Evolutionary conservation across 129 eudicot species (phyloP).

Genomic region (Mikania micrantha): DNA sequence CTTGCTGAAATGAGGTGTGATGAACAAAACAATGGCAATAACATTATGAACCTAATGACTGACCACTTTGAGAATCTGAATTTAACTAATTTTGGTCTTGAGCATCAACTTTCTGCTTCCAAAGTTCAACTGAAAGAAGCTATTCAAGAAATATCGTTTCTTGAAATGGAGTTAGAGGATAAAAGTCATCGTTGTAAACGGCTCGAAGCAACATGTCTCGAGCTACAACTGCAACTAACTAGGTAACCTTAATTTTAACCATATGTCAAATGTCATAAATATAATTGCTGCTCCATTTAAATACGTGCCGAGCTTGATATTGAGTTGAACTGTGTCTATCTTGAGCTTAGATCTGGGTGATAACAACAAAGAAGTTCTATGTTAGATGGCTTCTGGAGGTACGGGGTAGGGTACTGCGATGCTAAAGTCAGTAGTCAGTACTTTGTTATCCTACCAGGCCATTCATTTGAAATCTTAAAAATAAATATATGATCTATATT

Average conservation of each 20-base stretch:
- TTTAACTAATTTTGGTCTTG: conserved; percentile 60
- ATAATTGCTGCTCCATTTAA: too few relatives aligned
- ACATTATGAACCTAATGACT: conserved; percentile 37
- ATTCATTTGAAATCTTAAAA: too few relatives aligned
- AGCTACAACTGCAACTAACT: conserved; percentile 78
- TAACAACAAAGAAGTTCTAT: too few relatives aligned
- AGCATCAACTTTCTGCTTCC: conserved; percentile 59
- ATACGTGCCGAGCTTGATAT: too few relatives aligned
- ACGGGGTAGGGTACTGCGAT: too few relatives aligned
- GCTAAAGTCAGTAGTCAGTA: too few relatives aligned
- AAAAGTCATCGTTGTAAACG: conserved; percentile 51
- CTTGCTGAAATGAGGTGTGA: conserved; percentile 25
- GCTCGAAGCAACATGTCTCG: conserved; percentile 70
- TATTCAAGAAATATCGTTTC: conserved; percentile 46
- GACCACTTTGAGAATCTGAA: conserved; percentile 66
- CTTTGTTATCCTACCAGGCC: too few relatives aligned
- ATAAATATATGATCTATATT: too few relatives aligned
- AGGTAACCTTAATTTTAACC: conserved; percentile 41
- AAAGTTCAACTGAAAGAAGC: conserved; percentile 42
- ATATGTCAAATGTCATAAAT: too few relatives aligned
- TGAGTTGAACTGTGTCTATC: too few relatives aligned
- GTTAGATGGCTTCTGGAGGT: too few relatives aligned
- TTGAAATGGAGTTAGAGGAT: conserved; percentile 76
- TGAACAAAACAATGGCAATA: conserved; percentile 22
- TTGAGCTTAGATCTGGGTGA: too few relatives aligned